Percentiles rank a stretch among this genome's conserved stretches.
Conservation (phyloP, 2,329 filamentous ascomycete genomes). For the Cladophialophora bantiana region DNA sequence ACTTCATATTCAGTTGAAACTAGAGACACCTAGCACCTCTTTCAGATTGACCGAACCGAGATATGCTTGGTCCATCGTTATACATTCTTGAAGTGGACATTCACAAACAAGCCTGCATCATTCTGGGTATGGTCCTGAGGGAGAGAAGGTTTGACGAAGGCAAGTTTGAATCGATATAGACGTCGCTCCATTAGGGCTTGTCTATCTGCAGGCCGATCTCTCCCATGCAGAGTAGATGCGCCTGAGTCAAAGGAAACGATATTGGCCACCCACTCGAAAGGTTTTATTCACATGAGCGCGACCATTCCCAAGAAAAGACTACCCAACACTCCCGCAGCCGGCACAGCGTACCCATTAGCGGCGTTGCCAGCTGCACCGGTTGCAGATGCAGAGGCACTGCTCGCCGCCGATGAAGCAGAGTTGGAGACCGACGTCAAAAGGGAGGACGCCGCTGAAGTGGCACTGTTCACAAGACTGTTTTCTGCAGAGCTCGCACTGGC, state of each 20-base stretch:
- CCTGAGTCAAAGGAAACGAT: neutral
- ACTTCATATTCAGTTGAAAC: no score
- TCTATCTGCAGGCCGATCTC: neutral
- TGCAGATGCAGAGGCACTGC: slow-evolving; percentile 21
- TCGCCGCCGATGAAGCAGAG: slow-evolving; percentile 18
- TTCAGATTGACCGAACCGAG: no score
- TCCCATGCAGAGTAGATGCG: neutral
- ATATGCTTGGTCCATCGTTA: neutral
- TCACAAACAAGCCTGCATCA: neutral
- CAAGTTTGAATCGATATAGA: neutral
- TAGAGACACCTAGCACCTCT: no score
- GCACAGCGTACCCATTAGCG: slow-evolving; percentile 20
- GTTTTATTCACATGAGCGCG: slow-evolving; percentile 29
- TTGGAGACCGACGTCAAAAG: slow-evolving; percentile 18
- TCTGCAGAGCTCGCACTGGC: slow-evolving; percentile 26
- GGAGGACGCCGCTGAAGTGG: slow-evolving; percentile 24
- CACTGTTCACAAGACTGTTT: slow-evolving; percentile 25
- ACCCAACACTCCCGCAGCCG: slow-evolving; percentile 31
- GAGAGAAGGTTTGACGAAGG: neutral
- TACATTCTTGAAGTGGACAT: neutral
- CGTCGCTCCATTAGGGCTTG: neutral
- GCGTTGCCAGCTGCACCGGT: slow-evolving; percentile 26
- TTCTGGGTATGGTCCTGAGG: neutral
- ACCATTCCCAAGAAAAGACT: slow-evolving; percentile 31
- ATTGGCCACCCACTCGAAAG: neutral